Conservation (phyloP, 768 basidiomycete genomes). For the Pleurotus pulmonarius region DNA sequence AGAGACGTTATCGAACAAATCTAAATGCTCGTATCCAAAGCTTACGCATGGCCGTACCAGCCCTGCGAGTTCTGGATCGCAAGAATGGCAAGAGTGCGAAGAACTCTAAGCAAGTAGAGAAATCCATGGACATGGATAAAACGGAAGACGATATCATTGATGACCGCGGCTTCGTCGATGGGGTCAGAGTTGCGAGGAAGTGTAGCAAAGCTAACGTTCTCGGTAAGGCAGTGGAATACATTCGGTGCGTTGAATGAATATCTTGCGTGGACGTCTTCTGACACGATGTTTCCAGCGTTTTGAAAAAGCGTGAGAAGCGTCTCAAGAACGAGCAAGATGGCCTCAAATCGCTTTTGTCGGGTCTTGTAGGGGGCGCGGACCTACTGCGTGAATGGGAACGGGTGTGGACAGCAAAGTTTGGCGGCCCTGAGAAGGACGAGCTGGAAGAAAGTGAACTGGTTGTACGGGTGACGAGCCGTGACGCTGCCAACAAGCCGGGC, state of each 20-base stretch:
- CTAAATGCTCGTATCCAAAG: slow-evolving; percentile 83
- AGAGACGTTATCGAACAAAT: slow-evolving; percentile 85
- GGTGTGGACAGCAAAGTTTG: slow-evolving; percentile 71
- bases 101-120: slow-evolving; percentile 34
- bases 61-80: slow-evolving; percentile 73
- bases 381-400: slow-evolving; percentile 73
- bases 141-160: slow-evolving; percentile 60
- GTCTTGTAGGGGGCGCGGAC: slow-evolving; percentile 72
- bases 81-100: slow-evolving; percentile 42
- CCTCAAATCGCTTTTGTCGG: slow-evolving; percentile 60
- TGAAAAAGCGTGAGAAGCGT: slow-evolving; percentile 74
- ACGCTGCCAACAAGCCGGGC: slow-evolving; percentile 21
- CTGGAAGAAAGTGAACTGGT: slow-evolving; percentile 48
- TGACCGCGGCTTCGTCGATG: slow-evolving; percentile 82
- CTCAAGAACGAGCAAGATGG: slow-evolving; percentile 75
- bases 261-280: background rate
- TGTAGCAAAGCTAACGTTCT: slow-evolving; percentile 89
- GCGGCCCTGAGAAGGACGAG: slow-evolving; percentile 73
- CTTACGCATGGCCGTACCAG: slow-evolving; percentile 77
- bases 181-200: slow-evolving; percentile 89
- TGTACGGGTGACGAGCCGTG: slow-evolving; percentile 39
- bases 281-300: slow-evolving; percentile 41
- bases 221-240: slow-evolving; percentile 89
- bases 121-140: slow-evolving; percentile 26
- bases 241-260: slow-evolving; percentile 39